Base-by-base conservation (phyloP, 441 rosid species). In the Sinapis alba region DNA sequence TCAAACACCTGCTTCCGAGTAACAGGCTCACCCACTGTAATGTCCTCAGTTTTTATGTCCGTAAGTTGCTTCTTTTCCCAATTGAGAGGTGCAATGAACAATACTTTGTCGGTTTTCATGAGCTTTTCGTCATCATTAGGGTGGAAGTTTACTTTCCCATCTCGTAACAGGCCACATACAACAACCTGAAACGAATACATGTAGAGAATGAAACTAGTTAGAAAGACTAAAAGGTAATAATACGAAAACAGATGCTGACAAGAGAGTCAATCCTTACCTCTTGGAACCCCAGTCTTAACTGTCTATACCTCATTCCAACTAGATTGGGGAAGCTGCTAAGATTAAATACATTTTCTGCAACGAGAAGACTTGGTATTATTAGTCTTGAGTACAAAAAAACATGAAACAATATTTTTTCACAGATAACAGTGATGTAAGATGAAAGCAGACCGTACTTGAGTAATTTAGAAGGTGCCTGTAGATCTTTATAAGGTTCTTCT, bases 311-410 rank as follows among this genome's bases (percentile, higher is more conserved):
- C 53, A 84, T 64, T 73, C 98, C 98, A 13, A 80, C 84, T 77
- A 89, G 79, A 81, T 78, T 75, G 13, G 97, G 96, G 78, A 93
- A 95, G 84, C 81, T 84, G 76, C 86, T 77, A 76, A 95, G 91
- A 70, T 91, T 95, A 81, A 95, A 95, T 72, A 95, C 94, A 81
- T 93, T 93, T 85, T 93, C 95, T 95, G 96, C 96, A 87, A 83
- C n/a, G 54, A 77, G 66, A 34, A 81, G 82, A 78, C 57, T 73
- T 10, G 69, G 65, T 60, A 51, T 27, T 64, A 64, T 84, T 75
- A 87, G 86, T 79, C 58, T 54, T 77, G 62, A 19, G 36, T 34
- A 58, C 62, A 45, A 20, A 61, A 18, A 54, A 53, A 30, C 26
- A 58, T 26, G 36, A 28, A 51, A 20, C 2, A 18, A 56, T 16